phyloP scores from a whole-genome alignment of 176 grass and related monocot genomes.

The Aegilops bicornis region DNA sequence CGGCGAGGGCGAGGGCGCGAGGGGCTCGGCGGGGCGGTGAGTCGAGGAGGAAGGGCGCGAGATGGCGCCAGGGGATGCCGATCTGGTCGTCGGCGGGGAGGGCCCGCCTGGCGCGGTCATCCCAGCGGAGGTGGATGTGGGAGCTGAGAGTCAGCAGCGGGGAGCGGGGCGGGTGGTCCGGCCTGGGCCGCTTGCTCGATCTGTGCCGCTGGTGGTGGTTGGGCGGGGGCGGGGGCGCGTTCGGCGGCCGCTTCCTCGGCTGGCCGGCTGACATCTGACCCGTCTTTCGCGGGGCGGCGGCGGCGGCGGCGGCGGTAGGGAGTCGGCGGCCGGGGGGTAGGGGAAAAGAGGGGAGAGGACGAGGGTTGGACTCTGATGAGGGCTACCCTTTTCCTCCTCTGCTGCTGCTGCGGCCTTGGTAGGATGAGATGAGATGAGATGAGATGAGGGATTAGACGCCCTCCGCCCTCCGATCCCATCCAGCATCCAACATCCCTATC shows the following conservation, averaged over 20 bases:
- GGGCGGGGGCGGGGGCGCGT: not conserved
- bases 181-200: conserved; percentile 40
- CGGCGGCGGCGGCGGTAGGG: not conserved
- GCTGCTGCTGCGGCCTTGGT: too few species aligned
- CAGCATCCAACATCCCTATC: too few species aligned
- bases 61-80: conserved; percentile 44
- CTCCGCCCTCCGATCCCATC: too few species aligned
- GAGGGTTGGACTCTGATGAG: not conserved
- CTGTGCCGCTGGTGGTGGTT: conserved; percentile 11
- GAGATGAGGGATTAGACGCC: too few species aligned
- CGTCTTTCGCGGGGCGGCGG: not conserved
- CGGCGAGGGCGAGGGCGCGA: conserved; percentile 45
- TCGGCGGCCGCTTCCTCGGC: not conserved
- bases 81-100: conserved; percentile 57
- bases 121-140: conserved; percentile 51
- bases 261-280: not conserved
- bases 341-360: not conserved
- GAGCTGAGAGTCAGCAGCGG: conserved; percentile 29
- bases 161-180: not conserved
- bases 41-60: conserved; percentile 53
- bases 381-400: not conserved
- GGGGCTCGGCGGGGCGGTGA: not conserved
- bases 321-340: not conserved
- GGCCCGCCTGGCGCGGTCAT: conserved; percentile 42
- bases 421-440: too few species aligned